Percentiles rank a stretch among this genome's conserved stretches.
These are phyloP conservation scores for Picochlorum costavermella DNA, from an alignment of 139 green algal genomes.

Conservation along the genomic window DNA sequence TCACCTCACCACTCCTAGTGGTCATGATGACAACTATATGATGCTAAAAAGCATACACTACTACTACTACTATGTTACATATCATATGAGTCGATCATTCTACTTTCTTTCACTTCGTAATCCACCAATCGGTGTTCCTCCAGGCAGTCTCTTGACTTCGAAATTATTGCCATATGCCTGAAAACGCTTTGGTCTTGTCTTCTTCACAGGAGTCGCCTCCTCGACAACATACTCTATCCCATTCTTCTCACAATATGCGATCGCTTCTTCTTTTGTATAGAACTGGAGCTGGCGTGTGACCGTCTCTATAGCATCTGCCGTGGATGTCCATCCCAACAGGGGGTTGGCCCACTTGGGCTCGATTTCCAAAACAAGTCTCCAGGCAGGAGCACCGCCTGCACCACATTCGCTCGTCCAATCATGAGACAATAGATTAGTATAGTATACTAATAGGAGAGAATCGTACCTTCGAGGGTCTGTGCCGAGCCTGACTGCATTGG, in stretches of 20 bases:
- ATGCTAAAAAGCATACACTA: no score
- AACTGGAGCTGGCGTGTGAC: slow-evolving; percentile 58
- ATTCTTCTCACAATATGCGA: slow-evolving; percentile 61
- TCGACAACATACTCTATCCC: slow-evolving; percentile 63
- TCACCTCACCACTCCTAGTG: no score
- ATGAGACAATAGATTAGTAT: neutral
- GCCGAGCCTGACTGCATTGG: slow-evolving; percentile 57
- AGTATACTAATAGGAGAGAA: no score
- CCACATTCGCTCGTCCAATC: neutral
- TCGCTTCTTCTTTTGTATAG: slow-evolving; percentile 36
- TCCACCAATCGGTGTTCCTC: slow-evolving; percentile 25
- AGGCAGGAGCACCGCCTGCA: slow-evolving; percentile 42
- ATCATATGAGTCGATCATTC: neutral
- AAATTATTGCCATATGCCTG: slow-evolving; percentile 64
- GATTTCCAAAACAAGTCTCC: slow-evolving; percentile 69
- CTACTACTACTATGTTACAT: no score
- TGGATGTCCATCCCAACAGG: slow-evolving; percentile 96
- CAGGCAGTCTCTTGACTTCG: neutral
- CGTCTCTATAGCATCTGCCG: slow-evolving; percentile 75
- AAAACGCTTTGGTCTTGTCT: slow-evolving; percentile 52
- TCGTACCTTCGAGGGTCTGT: slow-evolving; percentile 33
- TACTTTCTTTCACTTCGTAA: slow-evolving; percentile 24
- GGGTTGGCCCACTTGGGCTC: slow-evolving; percentile 85
- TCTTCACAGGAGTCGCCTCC: slow-evolving; percentile 40
- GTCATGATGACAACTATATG: no score